A percentile compares a stretch with the other conserved stretches of the same genome.
Evolutionary conservation across 108 stramenopile genomes (phyloP).

Genomic region (Aureococcus anophagefferens): DNA sequence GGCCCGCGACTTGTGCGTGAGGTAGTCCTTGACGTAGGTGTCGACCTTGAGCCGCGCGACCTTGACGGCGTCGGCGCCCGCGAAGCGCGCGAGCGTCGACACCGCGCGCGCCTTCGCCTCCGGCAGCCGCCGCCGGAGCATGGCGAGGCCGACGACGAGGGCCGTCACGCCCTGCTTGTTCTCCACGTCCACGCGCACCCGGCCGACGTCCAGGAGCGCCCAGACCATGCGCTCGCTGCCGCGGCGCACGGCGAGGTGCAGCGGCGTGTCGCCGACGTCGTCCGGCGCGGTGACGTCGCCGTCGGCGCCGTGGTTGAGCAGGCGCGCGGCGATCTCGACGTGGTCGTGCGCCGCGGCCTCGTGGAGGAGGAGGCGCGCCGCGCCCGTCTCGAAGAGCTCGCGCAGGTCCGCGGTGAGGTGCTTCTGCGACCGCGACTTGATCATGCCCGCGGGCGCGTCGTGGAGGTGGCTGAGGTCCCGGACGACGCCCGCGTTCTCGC

Average conservation of each 20-base stretch:
- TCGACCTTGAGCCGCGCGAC: background rate
- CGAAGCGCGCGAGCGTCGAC: background rate
- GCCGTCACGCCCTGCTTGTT: background rate
- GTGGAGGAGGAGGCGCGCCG: background rate
- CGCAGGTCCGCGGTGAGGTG: background rate
- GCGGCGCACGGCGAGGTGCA: background rate
- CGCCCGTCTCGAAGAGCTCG: background rate
- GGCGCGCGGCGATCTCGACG: background rate
- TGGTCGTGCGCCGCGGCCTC: background rate
- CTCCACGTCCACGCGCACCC: background rate
- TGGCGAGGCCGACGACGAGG: background rate
- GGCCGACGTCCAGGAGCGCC: background rate
- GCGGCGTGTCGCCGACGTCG: background rate
- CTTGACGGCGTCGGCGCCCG: background rate
- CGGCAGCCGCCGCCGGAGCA: background rate
- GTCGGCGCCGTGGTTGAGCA: background rate
- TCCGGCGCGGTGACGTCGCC: background rate
- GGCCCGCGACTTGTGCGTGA: background rate
- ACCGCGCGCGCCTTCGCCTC: background rate
- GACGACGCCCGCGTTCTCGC: background rate
- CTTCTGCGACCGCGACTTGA: too few species aligned
- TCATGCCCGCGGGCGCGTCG: too few species aligned
- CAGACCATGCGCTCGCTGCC: constrained; percentile 1
- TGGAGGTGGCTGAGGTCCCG: too few species aligned
- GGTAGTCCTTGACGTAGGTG: background rate